A percentile compares a stretch with the other conserved stretches of the same genome.
phyloP scores from a whole-genome alignment of 257 asterid genomes.

The Galeopsis tetrahit region DNA sequence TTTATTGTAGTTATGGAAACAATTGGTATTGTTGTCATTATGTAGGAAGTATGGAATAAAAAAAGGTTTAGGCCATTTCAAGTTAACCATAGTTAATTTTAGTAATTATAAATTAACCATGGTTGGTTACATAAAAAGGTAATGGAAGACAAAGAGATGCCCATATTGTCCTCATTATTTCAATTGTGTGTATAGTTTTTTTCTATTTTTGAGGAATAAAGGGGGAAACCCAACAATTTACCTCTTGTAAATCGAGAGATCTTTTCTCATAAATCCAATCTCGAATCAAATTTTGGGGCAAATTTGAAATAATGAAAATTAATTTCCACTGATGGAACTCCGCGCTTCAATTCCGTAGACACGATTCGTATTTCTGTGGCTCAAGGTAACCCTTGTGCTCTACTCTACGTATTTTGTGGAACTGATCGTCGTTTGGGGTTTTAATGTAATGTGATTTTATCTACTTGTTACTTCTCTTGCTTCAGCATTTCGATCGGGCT shows the following conservation, averaged over 20 bases:
- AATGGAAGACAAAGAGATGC: slow-evolving; percentile 29
- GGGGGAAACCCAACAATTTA: slow-evolving; percentile 8
- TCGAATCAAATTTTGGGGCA: slow-evolving; percentile 30
- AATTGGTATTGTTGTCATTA: slow-evolving; percentile 16
- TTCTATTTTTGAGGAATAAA: neutral
- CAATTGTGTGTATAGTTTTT: slow-evolving; percentile 10
- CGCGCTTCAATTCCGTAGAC: slow-evolving; percentile 36
- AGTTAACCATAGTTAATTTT: slow-evolving; percentile 36
- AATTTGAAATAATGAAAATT: slow-evolving; percentile 31
- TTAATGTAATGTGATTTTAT: slow-evolving; percentile 32
- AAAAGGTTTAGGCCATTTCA: slow-evolving; percentile 5
- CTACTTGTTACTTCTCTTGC: slow-evolving; percentile 6
- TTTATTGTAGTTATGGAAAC: neutral
- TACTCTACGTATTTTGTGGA: slow-evolving; percentile 14
- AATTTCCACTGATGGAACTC: slow-evolving; percentile 39
- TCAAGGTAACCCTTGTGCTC: slow-evolving; percentile 39
- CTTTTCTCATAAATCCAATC: slow-evolving; percentile 33
- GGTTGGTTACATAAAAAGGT: slow-evolving; percentile 31
- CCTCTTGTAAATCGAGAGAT: slow-evolving; percentile 25
- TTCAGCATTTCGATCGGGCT: slow-evolving; percentile 16
- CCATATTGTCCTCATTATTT: slow-evolving; percentile 24
- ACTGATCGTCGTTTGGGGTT: slow-evolving; percentile 45
- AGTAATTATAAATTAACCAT: slow-evolving; percentile 35
- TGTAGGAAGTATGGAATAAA: neutral
- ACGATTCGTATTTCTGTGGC: slow-evolving; percentile 31